Base-by-base conservation (phyloP, 2,329 filamentous ascomycete genomes). In the Pseudogymnoascus destructans region DNA sequence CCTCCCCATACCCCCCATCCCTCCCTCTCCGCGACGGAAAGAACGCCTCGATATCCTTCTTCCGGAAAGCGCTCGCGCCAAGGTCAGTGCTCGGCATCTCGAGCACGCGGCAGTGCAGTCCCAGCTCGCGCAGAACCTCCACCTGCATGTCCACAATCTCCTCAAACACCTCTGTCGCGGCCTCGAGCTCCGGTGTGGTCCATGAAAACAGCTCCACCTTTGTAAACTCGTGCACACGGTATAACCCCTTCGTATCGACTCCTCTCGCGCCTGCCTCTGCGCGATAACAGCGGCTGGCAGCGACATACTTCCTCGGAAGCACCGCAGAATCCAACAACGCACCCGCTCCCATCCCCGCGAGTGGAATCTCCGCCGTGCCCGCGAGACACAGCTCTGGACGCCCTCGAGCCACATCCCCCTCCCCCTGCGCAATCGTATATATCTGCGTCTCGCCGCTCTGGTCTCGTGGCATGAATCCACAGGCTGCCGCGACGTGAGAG, bases 151-250 rank as follows among this genome's bases (percentile, higher is more conserved):
- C 79, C 57, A 96, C 75, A 77, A 98, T 89, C 71, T 96, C 90
- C 56, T 87, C 76, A 70, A 95, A 95, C 10, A 92, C 66, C 0
- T 78, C 74, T 6, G 78, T 73, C 0, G 82, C 74, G 38, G 71
- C 68, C 30, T 67, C 69, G 2, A 66, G 59, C 57, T 81, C 77
- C 1, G 87, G 82, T 27, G 78, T 66, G 3, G 89, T 86, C 93
- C 93, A 98, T 0, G 87, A 90, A 69, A 98, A 97, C 77, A 98
- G 84, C 72, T 98, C 93, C 0, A 98, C 92, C 71, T 98, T 98
- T 25, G 90, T 95, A 73, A 98, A 98, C 72, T 98, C 93, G 72
- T 98, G 93, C 3, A 98, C 93, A 25, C 93, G 86, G 73, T 97
- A 98, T 1, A 98, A 75, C 4, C 93, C 93, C 73, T 95, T 96